A percentile compares a stretch with the other conserved stretches of the same genome.
phyloP scores from a whole-genome alignment of 352 stramenopile genomes.

The Phytopythium helicoides region DNA sequence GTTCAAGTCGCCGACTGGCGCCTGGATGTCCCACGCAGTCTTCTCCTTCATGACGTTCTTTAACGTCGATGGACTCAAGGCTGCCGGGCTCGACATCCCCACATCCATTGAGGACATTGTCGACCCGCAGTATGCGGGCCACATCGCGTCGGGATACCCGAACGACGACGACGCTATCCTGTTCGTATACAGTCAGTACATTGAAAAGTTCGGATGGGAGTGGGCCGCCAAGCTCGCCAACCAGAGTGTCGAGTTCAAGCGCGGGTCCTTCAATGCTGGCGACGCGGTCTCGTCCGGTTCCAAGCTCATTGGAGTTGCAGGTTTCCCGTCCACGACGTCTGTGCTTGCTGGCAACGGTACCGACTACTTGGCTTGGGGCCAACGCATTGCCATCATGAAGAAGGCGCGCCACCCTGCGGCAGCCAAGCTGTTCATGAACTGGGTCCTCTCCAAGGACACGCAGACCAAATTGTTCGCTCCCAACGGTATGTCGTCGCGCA shows the following conservation, averaged over 20 bases:
- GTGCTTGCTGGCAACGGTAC: conserved; percentile 20
- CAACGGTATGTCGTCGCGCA: conserved; percentile 22
- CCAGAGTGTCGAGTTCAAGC: conserved; percentile 34
- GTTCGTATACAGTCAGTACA: conserved; percentile 42
- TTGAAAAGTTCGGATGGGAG: conserved; percentile 53
- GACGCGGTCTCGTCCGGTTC: conserved; percentile 20
- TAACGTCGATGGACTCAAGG: conserved; percentile 10
- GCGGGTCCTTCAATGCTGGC: conserved; percentile 28
- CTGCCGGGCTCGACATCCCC: conserved; percentile 8
- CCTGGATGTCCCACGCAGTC: conserved; percentile 36
- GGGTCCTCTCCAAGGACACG: conserved; percentile 31
- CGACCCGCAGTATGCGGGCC: conserved; percentile 25
- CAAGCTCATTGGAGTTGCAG: conserved; percentile 25
- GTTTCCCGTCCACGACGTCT: conserved; percentile 2
- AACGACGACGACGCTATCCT: conserved; percentile 47
- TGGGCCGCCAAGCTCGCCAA: conserved; percentile 39
- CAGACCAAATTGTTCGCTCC: conserved; percentile 25
- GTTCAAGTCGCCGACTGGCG: conserved; percentile 27
- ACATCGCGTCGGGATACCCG: conserved; percentile 46
- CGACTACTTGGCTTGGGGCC: conserved; percentile 41
- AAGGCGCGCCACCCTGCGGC: conserved; percentile 49
- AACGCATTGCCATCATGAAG: conserved; percentile 55
- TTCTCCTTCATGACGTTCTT: conserved; percentile 45
- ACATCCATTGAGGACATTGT: conserved; percentile 23
- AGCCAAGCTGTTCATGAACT: conserved; percentile 62